Conservation (phyloP, 2,329 filamentous ascomycete species). For the Atkinsonella texensis region DNA sequence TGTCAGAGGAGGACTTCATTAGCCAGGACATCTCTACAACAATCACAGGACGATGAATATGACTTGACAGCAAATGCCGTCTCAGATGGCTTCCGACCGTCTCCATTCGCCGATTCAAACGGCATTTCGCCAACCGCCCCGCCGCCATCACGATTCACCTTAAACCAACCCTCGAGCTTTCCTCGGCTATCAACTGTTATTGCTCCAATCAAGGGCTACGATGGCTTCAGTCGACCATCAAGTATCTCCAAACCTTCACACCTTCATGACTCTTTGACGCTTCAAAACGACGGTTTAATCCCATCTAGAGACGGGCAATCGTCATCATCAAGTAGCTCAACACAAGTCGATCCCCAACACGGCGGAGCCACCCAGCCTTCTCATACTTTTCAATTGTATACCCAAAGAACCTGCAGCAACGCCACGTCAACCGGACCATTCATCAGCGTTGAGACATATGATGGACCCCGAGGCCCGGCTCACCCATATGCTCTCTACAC, state of each 20-base stretch:
- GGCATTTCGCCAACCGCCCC: slow-evolving; percentile 9
- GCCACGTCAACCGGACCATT: slow-evolving; percentile 53
- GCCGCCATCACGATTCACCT: slow-evolving; percentile 10
- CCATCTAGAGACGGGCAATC: slow-evolving; percentile 5
- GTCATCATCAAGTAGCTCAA: slow-evolving; percentile 5
- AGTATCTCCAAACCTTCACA: slow-evolving; percentile 44
- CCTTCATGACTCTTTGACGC: slow-evolving; percentile 35
- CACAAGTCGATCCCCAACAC: slow-evolving; percentile 50
- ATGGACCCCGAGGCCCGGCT: slow-evolving; percentile 53
- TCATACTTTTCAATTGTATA: slow-evolving; percentile 76
- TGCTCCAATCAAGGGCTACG: slow-evolving; percentile 13
- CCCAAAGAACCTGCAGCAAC: slow-evolving; percentile 58
- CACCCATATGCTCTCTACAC: slow-evolving; percentile 83
- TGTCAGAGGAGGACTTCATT: slow-evolving; percentile 32
- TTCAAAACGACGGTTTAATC: slow-evolving; percentile 38
- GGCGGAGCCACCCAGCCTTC: slow-evolving; percentile 61
- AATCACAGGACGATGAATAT: slow-evolving; percentile 32
- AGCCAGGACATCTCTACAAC: slow-evolving; percentile 27
- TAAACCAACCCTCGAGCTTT: neutral
- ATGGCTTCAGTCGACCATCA: slow-evolving; percentile 30
- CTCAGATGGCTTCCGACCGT: slow-evolving; percentile 39
- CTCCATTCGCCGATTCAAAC: neutral
- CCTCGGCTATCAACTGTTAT: slow-evolving; percentile 10
- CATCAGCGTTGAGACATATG: slow-evolving; percentile 33
- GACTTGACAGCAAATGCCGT: slow-evolving; percentile 38